phyloP scores from a whole-genome alignment of 495 filamentous ascomycete species.

The Umbilicaria muhlenbergii region DNA sequence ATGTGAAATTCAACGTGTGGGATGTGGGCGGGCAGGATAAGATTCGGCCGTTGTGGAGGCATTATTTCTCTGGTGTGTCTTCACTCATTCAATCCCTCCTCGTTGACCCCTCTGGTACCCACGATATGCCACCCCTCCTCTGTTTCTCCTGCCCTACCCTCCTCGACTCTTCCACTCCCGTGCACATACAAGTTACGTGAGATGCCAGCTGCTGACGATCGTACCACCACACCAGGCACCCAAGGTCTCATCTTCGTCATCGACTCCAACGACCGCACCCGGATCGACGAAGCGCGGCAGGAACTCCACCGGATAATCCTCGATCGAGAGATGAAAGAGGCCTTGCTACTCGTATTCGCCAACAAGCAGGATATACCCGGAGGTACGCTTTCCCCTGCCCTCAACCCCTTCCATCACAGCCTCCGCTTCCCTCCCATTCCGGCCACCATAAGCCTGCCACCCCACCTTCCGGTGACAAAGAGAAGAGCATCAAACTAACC shows the following conservation, averaged over 20 bases:
- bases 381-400: slow-evolving; percentile 37
- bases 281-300: slow-evolving; percentile 77
- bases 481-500: background rate
- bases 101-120: too few relatives aligned
- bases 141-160: too few relatives aligned
- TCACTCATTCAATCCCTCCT: too few relatives aligned
- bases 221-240: slow-evolving; percentile 39
- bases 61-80: slow-evolving; percentile 84
- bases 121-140: too few relatives aligned
- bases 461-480: too few relatives aligned
- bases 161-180: slow-evolving; percentile 4
- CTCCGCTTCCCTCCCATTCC: slow-evolving; percentile 7
- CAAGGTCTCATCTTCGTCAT: slow-evolving; percentile 97
- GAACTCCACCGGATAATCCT: slow-evolving; percentile 93
- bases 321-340: slow-evolving; percentile 97
- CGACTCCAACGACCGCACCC: slow-evolving; percentile 72
- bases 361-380: slow-evolving; percentile 92
- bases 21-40: slow-evolving; percentile 99
- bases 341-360: slow-evolving; percentile 82
- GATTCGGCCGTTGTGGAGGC: slow-evolving; percentile 98
- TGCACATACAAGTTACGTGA: slow-evolving; percentile 1
- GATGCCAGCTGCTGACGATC: background rate
- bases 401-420: background rate
- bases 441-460: too few relatives aligned
- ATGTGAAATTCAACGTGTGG: slow-evolving; percentile 99